These are phyloP conservation scores for Acer yangbiense DNA, from an alignment of 345 rosid species.

Conservation along the genomic window DNA sequence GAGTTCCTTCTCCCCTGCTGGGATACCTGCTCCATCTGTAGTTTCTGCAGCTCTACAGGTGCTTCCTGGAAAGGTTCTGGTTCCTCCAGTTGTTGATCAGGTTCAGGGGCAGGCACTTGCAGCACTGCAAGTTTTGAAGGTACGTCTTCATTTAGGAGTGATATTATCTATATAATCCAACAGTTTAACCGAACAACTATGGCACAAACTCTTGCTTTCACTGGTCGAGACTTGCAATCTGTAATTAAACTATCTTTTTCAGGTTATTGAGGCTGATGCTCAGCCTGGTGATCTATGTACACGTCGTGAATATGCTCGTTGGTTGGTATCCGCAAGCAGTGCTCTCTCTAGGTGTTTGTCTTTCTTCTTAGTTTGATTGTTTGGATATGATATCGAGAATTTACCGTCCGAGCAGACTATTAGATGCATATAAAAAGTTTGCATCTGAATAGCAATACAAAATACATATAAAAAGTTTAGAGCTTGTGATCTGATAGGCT, in stretches of 20 bases:
- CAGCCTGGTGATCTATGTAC: slow-evolving; percentile 76
- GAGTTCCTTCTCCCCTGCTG: slow-evolving; percentile 51
- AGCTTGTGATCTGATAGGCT: slow-evolving; percentile 18
- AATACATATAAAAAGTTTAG: slow-evolving; percentile 7
- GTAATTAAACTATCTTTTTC: slow-evolving; percentile 23
- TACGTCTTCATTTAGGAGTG: slow-evolving; percentile 20
- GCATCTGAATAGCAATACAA: neutral
- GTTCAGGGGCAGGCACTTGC: slow-evolving; percentile 86
- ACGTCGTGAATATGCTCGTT: slow-evolving; percentile 92
- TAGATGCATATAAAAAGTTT: neutral
- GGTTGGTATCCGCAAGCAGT: slow-evolving; percentile 89
- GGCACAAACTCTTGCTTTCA: neutral
- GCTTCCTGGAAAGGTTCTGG: slow-evolving; percentile 76
- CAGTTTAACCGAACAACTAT: neutral
- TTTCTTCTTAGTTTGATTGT: slow-evolving; percentile 23
- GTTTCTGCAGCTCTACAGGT: slow-evolving; percentile 65
- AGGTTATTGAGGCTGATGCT: slow-evolving; percentile 87
- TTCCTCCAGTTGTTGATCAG: slow-evolving; percentile 83
- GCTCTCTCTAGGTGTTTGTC: slow-evolving; percentile 70
- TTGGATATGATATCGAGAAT: slow-evolving; percentile 17
- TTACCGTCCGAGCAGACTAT: slow-evolving; percentile 18
- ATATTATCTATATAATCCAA: neutral
- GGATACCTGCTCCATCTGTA: slow-evolving; percentile 89
- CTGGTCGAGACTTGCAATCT: slow-evolving; percentile 12
- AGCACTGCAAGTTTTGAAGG: slow-evolving; percentile 91